Percentiles rank a stretch among this genome's conserved stretches.
phyloP scores from a whole-genome alignment of 768 basidiomycete species.

The Lyophyllum decastes region DNA sequence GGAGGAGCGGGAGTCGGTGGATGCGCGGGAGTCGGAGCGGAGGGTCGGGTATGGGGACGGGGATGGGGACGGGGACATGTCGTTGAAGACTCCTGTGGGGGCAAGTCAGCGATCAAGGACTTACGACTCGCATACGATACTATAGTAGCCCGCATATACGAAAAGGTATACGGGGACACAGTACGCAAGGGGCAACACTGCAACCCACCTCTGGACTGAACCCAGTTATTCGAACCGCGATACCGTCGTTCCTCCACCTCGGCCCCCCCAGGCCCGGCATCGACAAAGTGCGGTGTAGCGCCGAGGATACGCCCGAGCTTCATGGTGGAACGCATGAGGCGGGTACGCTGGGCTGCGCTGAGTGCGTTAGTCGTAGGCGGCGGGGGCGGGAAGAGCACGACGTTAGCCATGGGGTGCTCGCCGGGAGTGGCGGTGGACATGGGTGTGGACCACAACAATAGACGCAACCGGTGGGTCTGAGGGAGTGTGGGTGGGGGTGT shows the following conservation, averaged over 20 bases:
- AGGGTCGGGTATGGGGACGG: neutral
- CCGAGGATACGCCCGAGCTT: conserved; percentile 64
- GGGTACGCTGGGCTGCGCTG: conserved; percentile 49
- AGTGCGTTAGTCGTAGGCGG: conserved; percentile 63
- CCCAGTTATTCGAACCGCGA: neutral
- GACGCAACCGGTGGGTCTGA: too few relatives aligned
- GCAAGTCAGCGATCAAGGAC: too few relatives aligned
- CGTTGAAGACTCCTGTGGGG: neutral
- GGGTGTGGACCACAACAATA: too few relatives aligned
- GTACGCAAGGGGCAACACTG: too few relatives aligned
- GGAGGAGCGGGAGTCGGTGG: conserved; percentile 14
- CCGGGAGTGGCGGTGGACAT: too few relatives aligned
- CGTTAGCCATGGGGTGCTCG: neutral
- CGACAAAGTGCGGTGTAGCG: conserved; percentile 57
- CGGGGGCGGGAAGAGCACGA: conserved; percentile 43
- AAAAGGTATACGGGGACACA: too few relatives aligned
- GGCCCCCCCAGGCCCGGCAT: conserved; percentile 24
- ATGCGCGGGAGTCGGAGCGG: conserved; percentile 19
- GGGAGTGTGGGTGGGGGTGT: too few relatives aligned
- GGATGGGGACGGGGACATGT: neutral
- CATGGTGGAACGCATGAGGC: conserved; percentile 56
- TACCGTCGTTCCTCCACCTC: neutral
- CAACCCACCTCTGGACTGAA: too few relatives aligned
- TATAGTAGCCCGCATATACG: too few relatives aligned
- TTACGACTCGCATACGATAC: too few relatives aligned